phyloP scores from a whole-genome alignment of 805 yeast genomes.

The Kodamaea fukazawae region DNA sequence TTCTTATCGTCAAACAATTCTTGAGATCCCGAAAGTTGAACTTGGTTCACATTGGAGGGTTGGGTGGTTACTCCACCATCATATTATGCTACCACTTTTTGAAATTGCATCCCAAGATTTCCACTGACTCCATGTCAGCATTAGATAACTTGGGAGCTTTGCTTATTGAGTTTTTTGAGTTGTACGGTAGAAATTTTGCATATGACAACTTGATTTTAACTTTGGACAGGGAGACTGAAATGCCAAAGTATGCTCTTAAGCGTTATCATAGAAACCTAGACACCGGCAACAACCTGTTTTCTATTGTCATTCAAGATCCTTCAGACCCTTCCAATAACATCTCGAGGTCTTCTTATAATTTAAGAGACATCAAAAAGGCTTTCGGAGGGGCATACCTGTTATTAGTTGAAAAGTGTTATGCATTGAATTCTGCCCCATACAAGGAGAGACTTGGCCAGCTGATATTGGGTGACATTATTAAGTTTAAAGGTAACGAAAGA shows the following conservation, averaged over 20 bases:
- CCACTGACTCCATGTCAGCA: conserved; percentile 64
- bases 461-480: conserved; percentile 76
- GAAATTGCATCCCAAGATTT: conserved; percentile 71
- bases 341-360: conserved; percentile 78
- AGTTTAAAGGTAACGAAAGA: conserved; percentile 68
- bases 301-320: conserved; percentile 85
- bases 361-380: conserved; percentile 75
- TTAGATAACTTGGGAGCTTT: conserved; percentile 79
- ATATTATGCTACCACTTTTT: conserved; percentile 80
- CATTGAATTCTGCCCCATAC: conserved; percentile 61
- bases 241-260: conserved; percentile 61
- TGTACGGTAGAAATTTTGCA: conserved; percentile 86
- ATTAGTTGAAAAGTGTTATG: conserved; percentile 71
- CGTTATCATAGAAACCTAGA: conserved; percentile 49
- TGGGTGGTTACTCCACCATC: conserved; percentile 93
- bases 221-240: conserved; percentile 50
- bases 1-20: conserved; percentile 80
- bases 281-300: conserved; percentile 52
- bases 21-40: conserved; percentile 73
- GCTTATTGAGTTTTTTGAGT: conserved; percentile 86
- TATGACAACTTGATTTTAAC: conserved; percentile 76
- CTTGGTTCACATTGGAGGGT: conserved; percentile 88
- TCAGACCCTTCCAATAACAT: conserved; percentile 80
- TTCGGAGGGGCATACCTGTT: conserved; percentile 87
- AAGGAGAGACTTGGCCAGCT: conserved; percentile 67